Evolutionary conservation across 345 rosid genomes (phyloP), one percentile per base, ranked within the genome.

Genomic region (Zanthoxylum bungeanum): DNA sequence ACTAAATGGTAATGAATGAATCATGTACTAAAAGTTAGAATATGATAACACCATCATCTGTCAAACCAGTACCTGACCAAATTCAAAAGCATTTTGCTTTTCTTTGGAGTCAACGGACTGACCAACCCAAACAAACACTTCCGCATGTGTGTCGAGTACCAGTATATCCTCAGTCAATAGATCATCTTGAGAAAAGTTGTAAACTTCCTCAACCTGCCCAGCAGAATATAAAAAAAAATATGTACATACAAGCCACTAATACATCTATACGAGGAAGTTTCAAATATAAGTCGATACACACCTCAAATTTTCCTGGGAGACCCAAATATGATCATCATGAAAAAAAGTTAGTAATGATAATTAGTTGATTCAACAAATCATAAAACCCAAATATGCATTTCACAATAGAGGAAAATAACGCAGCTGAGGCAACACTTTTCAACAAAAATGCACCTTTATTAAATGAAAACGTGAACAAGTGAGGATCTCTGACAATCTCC

Each of bases 101-200:
- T 96, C 96, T 77, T 85, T 88, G 57, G 92, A 25, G 68, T 93
- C 98, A 47, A 83, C 94, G 9, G 81, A 89, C 57, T 91, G 93
- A 60, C 99, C 99, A 82, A 93, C 90, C 99, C 99, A 96, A 71
- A 93, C 88, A 86, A 93, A 96, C 66, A 93, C 97, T 80, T 93
- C 99, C 69, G 96, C 94, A 71, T 86, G 94, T 39, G 98, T 91
- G 79, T 96, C 99, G 46, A 96, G 91, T 73, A 96, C 78, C 87
- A 91, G 75, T 75, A 89, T 81, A 75, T 96, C 99, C 79, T 96
- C 99, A 6, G 98, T 86, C 87, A 96, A 79, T 40, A 96, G 88
- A 76, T 96, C 99, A 80, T 93, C 99, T 80, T 96, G 99, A 72
- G 85, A 80, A 62, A 91, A 96, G 83, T 91, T 91, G 88, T 88